Conservation (phyloP, 2,329 filamentous ascomycete species). For the Trichoderma sp. region DNA sequence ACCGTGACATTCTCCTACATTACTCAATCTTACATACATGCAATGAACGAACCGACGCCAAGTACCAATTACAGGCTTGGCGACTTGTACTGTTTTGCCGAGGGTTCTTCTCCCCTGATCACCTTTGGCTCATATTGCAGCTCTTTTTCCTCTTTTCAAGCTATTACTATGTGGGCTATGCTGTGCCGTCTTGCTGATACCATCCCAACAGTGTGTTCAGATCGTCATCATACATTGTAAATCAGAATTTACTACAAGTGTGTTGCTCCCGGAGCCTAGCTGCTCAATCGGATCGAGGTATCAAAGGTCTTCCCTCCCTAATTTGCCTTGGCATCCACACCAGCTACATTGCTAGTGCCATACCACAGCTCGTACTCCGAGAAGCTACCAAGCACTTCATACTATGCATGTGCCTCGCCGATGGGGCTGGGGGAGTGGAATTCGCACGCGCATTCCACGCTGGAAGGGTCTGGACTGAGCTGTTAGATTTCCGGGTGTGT, state of each 20-base stretch:
- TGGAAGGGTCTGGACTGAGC: conserved; percentile 27
- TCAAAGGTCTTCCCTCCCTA: conserved; percentile 11
- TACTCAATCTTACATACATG: conserved; percentile 28
- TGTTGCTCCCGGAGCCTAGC: conserved; percentile 13
- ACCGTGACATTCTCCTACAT: conserved; percentile 26
- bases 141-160: not conserved
- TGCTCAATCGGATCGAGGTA: conserved; percentile 24
- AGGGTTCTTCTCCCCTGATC: not conserved
- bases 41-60: conserved; percentile 18
- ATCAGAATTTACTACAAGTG: not conserved
- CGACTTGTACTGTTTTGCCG: not conserved
- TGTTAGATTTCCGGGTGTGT: conserved; percentile 1
- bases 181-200: not conserved
- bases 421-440: conserved; percentile 7
- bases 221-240: not conserved
- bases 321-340: conserved; percentile 11
- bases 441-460: conserved; percentile 15
- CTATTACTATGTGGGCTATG: not conserved
- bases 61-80: conserved; percentile 12
- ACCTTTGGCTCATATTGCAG: not conserved
- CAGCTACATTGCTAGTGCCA: not conserved
- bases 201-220: not conserved
- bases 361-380: not conserved
- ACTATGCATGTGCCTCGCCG: conserved; percentile 19
- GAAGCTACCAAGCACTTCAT: not conserved